Percentiles rank a stretch among this genome's conserved stretches.
These are phyloP conservation scores for Periconia sp. DNA, from an alignment of 2,329 filamentous ascomycete genomes.

Conservation along the genomic window DNA sequence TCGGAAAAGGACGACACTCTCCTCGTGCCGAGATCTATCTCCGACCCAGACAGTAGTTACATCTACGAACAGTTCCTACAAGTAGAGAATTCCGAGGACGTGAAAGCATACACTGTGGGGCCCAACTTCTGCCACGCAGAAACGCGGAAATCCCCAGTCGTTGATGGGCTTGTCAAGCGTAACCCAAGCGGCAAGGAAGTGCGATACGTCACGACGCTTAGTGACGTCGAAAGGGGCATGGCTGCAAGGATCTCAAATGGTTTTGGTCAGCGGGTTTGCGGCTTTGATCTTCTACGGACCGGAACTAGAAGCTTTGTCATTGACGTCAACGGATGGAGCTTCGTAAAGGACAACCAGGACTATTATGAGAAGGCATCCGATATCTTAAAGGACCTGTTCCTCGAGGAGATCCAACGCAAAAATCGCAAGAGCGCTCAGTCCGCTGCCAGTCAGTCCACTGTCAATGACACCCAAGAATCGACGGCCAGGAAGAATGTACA, in stretches of 20 bases:
- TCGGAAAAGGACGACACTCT: constrained; percentile 88
- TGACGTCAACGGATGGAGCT: constrained; percentile 99
- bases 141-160: constrained; percentile 94
- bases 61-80: constrained; percentile 97
- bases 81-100: constrained; percentile 96
- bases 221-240: constrained; percentile 79
- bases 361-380: constrained; percentile 92
- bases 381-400: constrained; percentile 87
- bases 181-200: constrained; percentile 98
- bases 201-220: constrained; percentile 88
- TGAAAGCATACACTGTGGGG: constrained; percentile 97
- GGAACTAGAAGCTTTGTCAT: constrained; percentile 94
- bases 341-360: constrained; percentile 98
- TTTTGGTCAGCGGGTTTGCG: constrained; percentile 94
- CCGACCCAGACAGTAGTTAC: constrained; percentile 82
- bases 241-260: constrained; percentile 88
- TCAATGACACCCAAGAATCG: constrained; percentile 41
- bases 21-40: constrained; percentile 77
- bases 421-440: constrained; percentile 52
- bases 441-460: no score
- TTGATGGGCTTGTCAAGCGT: constrained; percentile 91
- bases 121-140: constrained; percentile 94
- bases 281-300: constrained; percentile 90
- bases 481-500: constrained; percentile 42
- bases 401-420: constrained; percentile 74